Evolutionary conservation across 2,329 filamentous ascomycete genomes (phyloP), one percentile per base, ranked within the genome.

Genomic region (Trichophyton verrucosum): DNA sequence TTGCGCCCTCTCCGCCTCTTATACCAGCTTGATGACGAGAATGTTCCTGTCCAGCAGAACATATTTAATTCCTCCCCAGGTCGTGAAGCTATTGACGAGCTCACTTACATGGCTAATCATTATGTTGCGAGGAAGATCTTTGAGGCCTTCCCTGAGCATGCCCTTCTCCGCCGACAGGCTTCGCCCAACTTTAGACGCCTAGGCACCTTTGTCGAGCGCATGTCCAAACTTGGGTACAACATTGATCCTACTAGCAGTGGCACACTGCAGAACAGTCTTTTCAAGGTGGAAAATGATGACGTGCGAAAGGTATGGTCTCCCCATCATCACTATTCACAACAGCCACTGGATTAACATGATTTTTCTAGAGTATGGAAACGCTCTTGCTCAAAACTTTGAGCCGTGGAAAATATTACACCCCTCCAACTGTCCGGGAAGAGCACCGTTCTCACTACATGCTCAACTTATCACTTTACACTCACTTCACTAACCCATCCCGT

Each of bases 11-110:
- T 99, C 59, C 88, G 94, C 61, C 82, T 99, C 55, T 80, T 97
- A 64, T 91, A 96, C 75, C 91, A 96, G 76, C 82, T 97, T 46
- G 94, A 99, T 67, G 94, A 99, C 68, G 94, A 99, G 80, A 97
- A 97, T 73, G 90, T 96, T 59, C 94, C 92, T 1, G 91, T 97
- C 46, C 91, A 96, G 77, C 85, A 90, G 72, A 99, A 97, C 77
- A 88, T 99, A 65, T 99, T 97, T 70, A 87, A 96, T 73, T 92
- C 89, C 33, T 90, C 89, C 11, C 81, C 86, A 8, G 89, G 91
- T 2, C 90, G 95, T 65, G 92, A 97, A 76, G 83, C 97, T 64
- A 89, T 96, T 51, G 94, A 99, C 74, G 94, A 99, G 77, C 80
- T 99, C 59, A 87, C 90, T 77, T 88, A 96, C 80, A 95, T 95